phyloP scores from a whole-genome alignment of 495 filamentous ascomycete genomes.

The Penicillium paxilli region DNA sequence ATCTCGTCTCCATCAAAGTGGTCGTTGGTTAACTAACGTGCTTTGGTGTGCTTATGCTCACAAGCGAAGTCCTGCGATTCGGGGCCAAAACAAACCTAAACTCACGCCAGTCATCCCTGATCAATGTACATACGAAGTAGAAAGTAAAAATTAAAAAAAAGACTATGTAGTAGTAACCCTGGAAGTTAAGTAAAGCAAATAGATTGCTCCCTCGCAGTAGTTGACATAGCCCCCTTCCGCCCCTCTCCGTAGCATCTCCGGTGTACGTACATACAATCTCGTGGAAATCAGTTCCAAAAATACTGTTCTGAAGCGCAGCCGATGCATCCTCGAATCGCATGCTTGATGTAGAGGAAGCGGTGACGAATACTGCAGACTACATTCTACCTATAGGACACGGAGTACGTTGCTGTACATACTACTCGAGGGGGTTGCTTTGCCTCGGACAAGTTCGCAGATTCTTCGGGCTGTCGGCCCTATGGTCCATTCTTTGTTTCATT shows the following conservation, averaged over 20 bases:
- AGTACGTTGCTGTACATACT: no score
- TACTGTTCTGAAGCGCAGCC: not conserved
- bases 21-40: no score
- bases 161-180: no score
- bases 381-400: no score
- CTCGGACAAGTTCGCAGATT: not conserved
- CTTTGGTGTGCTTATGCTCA: no score
- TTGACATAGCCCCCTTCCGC: not conserved
- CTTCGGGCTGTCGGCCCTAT: not conserved
- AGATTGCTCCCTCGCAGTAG: not conserved
- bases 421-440: no score
- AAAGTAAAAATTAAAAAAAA: not conserved
- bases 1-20: no score
- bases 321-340: not conserved
- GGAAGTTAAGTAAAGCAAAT: not conserved
- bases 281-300: not conserved
- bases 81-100: constrained; percentile 10
- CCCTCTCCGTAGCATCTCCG: not conserved
- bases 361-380: not conserved
- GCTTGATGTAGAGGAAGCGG: not conserved
- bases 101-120: constrained; percentile 1
- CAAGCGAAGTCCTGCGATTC: not conserved
- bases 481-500: not conserved
- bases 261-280: not conserved
- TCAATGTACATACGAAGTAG: no score